Evolutionary conservation across 768 basidiomycete genomes (phyloP).

Genomic region (Termitomyces sp.): DNA sequence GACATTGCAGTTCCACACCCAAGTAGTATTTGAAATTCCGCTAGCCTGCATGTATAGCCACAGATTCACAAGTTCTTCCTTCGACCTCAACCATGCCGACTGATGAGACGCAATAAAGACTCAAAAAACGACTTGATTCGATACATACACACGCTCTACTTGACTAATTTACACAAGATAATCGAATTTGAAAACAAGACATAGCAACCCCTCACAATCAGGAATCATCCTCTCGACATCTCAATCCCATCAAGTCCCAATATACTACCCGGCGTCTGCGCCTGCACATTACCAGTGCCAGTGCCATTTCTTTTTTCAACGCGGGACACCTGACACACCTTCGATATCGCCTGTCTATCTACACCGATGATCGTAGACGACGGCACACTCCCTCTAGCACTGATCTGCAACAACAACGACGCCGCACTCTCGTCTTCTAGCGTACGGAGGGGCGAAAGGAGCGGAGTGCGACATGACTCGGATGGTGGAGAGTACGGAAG

Average conservation of each 20-base stretch:
- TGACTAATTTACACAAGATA: too few species aligned
- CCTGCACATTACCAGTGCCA: conserved; percentile 2
- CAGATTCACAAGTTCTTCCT: too few species aligned
- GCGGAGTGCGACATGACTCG: background rate
- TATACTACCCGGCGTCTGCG: conserved; percentile 18
- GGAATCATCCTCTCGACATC: background rate
- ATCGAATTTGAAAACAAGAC: too few species aligned
- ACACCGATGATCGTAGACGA: background rate
- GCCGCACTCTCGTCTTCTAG: conserved; percentile 71
- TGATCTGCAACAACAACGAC: conserved; percentile 60
- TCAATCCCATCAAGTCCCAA: conserved; percentile 12
- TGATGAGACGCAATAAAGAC: too few species aligned
- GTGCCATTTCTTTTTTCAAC: background rate
- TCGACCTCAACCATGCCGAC: too few species aligned
- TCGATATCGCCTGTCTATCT: conserved; percentile 5
- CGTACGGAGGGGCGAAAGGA: conserved; percentile 26
- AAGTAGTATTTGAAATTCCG: too few species aligned
- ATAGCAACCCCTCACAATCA: background rate
- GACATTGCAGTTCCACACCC: too few species aligned
- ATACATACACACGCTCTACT: too few species aligned
- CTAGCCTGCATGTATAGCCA: too few species aligned
- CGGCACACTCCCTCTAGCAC: conserved; percentile 24
- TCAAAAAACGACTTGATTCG: too few species aligned
- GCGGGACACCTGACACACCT: conserved; percentile 3
- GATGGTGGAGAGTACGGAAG: background rate